These are phyloP conservation scores for Pogostemon cablin DNA, from an alignment of 257 asterid genomes.

Conservation along the genomic window DNA sequence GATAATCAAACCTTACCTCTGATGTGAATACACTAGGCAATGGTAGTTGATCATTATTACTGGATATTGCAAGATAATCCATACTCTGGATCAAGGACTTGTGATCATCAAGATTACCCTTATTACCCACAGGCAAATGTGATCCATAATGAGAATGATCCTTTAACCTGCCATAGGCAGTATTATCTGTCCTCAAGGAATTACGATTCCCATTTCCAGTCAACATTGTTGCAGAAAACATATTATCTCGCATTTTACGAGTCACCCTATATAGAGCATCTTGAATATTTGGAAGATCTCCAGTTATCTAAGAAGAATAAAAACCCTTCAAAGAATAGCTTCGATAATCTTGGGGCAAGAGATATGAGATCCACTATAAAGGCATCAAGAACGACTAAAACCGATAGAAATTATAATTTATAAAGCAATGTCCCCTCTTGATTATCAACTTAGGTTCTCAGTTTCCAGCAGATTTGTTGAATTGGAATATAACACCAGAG, in stretches of 20 bases:
- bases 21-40: slow-evolving; percentile 42
- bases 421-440: background rate
- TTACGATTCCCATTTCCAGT: slow-evolving; percentile 42
- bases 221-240: slow-evolving; percentile 40
- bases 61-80: slow-evolving; percentile 52
- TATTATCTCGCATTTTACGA: slow-evolving; percentile 58
- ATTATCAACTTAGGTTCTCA: background rate
- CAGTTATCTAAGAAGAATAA: slow-evolving; percentile 56
- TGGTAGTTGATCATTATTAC: slow-evolving; percentile 38
- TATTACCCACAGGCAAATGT: slow-evolving; percentile 39
- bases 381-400: background rate
- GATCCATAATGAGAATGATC: slow-evolving; percentile 45
- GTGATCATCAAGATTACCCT: slow-evolving; percentile 44
- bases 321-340: slow-evolving; percentile 5
- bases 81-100: slow-evolving; percentile 46
- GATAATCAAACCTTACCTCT: slow-evolving; percentile 39
- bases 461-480: background rate
- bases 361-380: slow-evolving; percentile 16
- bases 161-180: slow-evolving; percentile 46
- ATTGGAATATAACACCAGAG: background rate
- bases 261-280: slow-evolving; percentile 69
- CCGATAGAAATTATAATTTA: background rate
- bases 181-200: slow-evolving; percentile 38
- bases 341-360: slow-evolving; percentile 6
- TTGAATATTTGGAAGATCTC: slow-evolving; percentile 63